Base-by-base conservation (phyloP, 495 filamentous ascomycete species). In the Talaromyces wortmannii region DNA sequence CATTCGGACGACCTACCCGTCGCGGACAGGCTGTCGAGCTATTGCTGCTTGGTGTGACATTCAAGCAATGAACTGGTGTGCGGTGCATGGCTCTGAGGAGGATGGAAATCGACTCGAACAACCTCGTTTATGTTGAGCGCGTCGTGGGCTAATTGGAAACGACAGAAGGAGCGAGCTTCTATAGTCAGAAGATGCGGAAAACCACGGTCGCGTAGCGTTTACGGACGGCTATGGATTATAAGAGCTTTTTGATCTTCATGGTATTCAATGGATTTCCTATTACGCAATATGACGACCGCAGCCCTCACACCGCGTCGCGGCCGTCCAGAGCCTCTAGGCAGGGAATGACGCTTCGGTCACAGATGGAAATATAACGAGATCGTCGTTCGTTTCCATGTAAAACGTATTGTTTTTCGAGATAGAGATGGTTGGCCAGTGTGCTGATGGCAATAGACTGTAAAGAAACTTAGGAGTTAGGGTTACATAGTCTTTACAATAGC, bases 401-500 rank as follows among this genome's bases (percentile, higher is more conserved):
- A 23, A 23, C n/a, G n/a, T n/a, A n/a, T n/a, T n/a, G n/a, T 23
- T 23, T 23, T 23, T 23, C 2, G 23, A 23, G 23, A 23, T 23
- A 4, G 23, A 23, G 23, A 23, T 23, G 23, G 23, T 23, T 23
- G 23, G 23, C 23, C 23, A 23, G 4, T 23, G 23, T 23, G 23
- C 23, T 23, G 23, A 23, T 23, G 4, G 23, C 2, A 4, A 23
- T 23, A 4, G 23, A 23, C n/a, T 23, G 23, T 1, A 23, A 23
- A 4, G 23, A 23, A 23, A 23, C 4, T 23, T 23, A 1, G 4
- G 23, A 4, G 23, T 23, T 23, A 23, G 1, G 23, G 23, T 23
- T 23, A 57, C 50, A 44, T 57, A 33, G 6, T 31, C 45, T 55
- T 45, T 36, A 55, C 36, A 50, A 50, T 55, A 58, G 36, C 31